A percentile compares a stretch with the other conserved stretches of the same genome.
Evolutionary conservation across 805 yeast genomes (phyloP).

Genomic region (Hanseniaspora lachancei): DNA sequence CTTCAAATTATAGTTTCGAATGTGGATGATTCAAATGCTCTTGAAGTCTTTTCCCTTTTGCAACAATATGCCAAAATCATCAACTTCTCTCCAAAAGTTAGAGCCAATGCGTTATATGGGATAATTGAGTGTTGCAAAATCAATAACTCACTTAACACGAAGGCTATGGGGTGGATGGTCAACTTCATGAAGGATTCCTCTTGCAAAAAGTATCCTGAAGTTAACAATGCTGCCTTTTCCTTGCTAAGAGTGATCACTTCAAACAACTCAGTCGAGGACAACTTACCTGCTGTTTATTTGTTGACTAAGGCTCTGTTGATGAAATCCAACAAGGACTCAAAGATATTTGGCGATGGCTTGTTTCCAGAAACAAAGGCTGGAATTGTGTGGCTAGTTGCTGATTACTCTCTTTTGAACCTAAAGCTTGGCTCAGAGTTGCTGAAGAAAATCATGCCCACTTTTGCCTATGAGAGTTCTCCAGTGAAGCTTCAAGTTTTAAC

Average conservation of each 20-base stretch:
- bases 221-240: slow-evolving; percentile 54
- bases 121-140: slow-evolving; percentile 48
- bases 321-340: neutral
- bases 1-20: slow-evolving; percentile 47
- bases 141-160: slow-evolving; percentile 36
- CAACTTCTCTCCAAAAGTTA: slow-evolving; percentile 21
- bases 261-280: slow-evolving; percentile 36
- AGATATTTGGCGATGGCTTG: slow-evolving; percentile 16
- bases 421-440: slow-evolving; percentile 63
- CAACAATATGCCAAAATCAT: slow-evolving; percentile 38
- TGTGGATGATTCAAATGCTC: slow-evolving; percentile 41
- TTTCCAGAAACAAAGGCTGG: slow-evolving; percentile 56
- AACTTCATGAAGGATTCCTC: neutral
- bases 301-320: slow-evolving; percentile 30
- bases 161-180: slow-evolving; percentile 49
- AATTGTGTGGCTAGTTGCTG: slow-evolving; percentile 85
- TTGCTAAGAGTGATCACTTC: slow-evolving; percentile 65
- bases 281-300: slow-evolving; percentile 43
- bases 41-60: slow-evolving; percentile 44
- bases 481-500: slow-evolving; percentile 62
- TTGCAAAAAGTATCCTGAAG: slow-evolving; percentile 15
- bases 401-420: slow-evolving; percentile 40
- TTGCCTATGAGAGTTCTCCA: slow-evolving; percentile 39
- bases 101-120: slow-evolving; percentile 42
- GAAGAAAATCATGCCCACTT: slow-evolving; percentile 41